These are phyloP conservation scores for Strobilomyces echinocephalus DNA, from an alignment of 768 basidiomycete species.

Conservation along the genomic window DNA sequence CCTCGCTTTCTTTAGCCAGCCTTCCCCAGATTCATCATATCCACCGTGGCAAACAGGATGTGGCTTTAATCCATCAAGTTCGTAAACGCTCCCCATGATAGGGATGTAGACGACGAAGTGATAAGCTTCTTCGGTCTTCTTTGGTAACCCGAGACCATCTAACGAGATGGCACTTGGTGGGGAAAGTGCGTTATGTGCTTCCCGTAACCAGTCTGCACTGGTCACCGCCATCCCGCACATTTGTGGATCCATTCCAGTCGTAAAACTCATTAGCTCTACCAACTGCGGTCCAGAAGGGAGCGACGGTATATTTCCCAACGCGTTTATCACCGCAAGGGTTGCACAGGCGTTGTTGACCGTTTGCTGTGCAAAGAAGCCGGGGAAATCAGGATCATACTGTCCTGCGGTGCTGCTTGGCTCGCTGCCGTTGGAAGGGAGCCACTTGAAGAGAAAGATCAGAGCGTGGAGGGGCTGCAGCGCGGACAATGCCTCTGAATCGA, in stretches of 20 bases:
- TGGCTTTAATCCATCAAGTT: slow-evolving; percentile 86
- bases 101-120: slow-evolving; percentile 96
- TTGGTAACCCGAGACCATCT: slow-evolving; percentile 73
- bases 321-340: slow-evolving; percentile 91
- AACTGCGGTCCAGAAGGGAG: slow-evolving; percentile 64
- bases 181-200: slow-evolving; percentile 90
- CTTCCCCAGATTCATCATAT: slow-evolving; percentile 63
- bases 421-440: slow-evolving; percentile 55
- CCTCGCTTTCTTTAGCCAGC: slow-evolving; percentile 82
- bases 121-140: slow-evolving; percentile 78
- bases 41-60: slow-evolving; percentile 78
- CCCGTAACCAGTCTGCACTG: slow-evolving; percentile 73
- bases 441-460: slow-evolving; percentile 95
- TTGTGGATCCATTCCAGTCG: slow-evolving; percentile 82
- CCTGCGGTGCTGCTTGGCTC: slow-evolving; percentile 42
- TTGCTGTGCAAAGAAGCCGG: slow-evolving; percentile 90
- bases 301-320: slow-evolving; percentile 74
- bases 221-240: slow-evolving; percentile 78
- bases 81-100: slow-evolving; percentile 76
- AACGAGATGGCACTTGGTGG: slow-evolving; percentile 85
- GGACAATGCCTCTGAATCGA: slow-evolving; percentile 70
- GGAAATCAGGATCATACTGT: slow-evolving; percentile 67
- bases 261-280: slow-evolving; percentile 69
- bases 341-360: slow-evolving; percentile 97
- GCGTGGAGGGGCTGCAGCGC: slow-evolving; percentile 81